phyloP scores from a whole-genome alignment of 2,329 filamentous ascomycete species.

The Dactylonectria macrodidyma region DNA sequence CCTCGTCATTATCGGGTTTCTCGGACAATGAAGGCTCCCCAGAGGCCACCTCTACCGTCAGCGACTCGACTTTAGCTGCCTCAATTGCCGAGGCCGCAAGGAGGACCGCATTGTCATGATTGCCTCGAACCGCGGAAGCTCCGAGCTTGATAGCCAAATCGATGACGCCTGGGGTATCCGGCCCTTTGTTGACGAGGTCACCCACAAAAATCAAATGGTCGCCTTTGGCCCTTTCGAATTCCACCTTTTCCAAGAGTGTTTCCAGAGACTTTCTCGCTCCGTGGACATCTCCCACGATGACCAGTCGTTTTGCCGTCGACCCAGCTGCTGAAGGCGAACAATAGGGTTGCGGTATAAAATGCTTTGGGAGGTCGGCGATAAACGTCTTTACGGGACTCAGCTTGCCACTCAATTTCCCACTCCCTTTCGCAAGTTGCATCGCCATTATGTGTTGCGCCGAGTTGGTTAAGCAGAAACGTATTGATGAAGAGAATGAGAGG shows the following conservation, averaged over 20 bases:
- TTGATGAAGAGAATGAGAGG: not conserved
- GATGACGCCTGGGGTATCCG: conserved; percentile 83
- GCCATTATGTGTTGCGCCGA: not conserved
- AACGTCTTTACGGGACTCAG: not conserved
- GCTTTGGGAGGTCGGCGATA: not conserved
- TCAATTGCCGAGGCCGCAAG: conserved; percentile 53
- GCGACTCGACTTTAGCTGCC: not conserved
- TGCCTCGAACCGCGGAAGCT: conserved; percentile 85
- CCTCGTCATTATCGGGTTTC: no score
- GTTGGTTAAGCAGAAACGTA: not conserved
- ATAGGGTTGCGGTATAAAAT: not conserved
- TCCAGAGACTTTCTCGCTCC: conserved; percentile 79
- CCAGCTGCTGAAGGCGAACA: not conserved
- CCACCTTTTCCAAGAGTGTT: conserved; percentile 74
- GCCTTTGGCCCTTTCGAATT: conserved; percentile 63
- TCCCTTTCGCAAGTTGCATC: not conserved
- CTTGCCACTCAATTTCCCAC: not conserved
- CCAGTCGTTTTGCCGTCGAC: conserved; percentile 23
- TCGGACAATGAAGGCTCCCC: not conserved
- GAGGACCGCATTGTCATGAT: conserved; percentile 88
- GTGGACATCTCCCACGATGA: conserved; percentile 93
- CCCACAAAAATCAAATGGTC: conserved; percentile 84
- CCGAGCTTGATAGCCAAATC: conserved; percentile 78
- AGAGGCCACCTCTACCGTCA: not conserved
- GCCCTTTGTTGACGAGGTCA: conserved; percentile 86